Conservation (phyloP, 306 rosid genomes). For the Cajanus cajan region DNA sequence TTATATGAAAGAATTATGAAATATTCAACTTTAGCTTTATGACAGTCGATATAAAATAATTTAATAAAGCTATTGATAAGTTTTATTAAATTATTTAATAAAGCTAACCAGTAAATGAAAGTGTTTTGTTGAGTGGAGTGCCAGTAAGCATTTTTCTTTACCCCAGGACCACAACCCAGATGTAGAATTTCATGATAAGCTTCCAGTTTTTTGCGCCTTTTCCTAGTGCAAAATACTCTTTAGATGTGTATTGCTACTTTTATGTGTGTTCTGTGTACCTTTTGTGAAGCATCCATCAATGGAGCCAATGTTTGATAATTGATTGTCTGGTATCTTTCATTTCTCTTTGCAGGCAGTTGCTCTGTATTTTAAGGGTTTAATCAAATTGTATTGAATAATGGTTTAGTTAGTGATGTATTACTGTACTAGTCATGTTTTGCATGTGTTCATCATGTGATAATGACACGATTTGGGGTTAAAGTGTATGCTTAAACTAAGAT, state of each 20-base stretch:
- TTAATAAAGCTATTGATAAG: background rate
- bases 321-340: too few species aligned
- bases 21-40: background rate
- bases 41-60: background rate
- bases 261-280: too few species aligned
- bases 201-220: background rate
- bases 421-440: background rate
- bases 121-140: background rate
- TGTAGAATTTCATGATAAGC: background rate
- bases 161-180: background rate
- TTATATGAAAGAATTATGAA: background rate
- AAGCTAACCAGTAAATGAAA: background rate
- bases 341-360: conserved; percentile 43
- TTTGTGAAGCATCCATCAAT: too few species aligned
- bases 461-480: background rate
- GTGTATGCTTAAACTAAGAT: background rate
- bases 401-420: conserved; percentile 1
- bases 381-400: background rate
- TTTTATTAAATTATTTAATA: too few species aligned
- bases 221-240: too few species aligned
- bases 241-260: too few species aligned
- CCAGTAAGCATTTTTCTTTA: background rate
- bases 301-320: too few species aligned
- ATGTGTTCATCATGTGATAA: background rate
- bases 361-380: background rate